Conservation (phyloP, 169 alveolate species). For the Babesia ovata region DNA sequence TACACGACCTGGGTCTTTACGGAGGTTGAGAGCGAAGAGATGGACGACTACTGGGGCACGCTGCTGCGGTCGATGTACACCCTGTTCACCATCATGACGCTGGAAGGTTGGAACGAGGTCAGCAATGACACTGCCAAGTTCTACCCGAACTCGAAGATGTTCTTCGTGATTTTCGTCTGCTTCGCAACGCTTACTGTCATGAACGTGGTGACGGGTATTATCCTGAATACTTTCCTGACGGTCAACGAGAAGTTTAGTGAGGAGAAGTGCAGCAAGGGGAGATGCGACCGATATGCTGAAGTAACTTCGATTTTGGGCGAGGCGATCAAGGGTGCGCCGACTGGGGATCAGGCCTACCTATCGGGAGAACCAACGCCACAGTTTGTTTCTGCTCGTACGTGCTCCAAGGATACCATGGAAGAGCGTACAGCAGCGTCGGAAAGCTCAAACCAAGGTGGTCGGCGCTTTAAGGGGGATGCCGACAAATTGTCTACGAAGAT, state of each 20-base stretch:
- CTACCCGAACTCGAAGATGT: conserved; percentile 67
- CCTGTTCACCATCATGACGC: conserved; percentile 72
- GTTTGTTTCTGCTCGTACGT: neutral
- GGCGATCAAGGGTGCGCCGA: neutral
- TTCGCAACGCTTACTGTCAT: conserved; percentile 72
- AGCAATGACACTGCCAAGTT: conserved; percentile 67
- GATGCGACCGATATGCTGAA: conserved; percentile 9
- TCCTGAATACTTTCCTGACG: conserved; percentile 46
- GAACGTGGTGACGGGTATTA: conserved; percentile 75
- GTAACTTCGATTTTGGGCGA: neutral
- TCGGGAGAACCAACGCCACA: neutral
- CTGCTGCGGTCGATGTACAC: conserved; percentile 72
- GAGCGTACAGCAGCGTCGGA: neutral
- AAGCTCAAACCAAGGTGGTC: no score
- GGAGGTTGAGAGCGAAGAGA: conserved; percentile 65
- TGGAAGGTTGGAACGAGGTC: conserved; percentile 78
- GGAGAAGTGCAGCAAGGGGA: conserved; percentile 20
- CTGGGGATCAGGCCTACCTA: neutral
- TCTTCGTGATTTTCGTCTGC: conserved; percentile 70
- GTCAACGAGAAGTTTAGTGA: conserved; percentile 33
- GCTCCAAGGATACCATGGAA: neutral
- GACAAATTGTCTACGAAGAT: no score
- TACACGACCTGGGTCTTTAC: conserved; percentile 56
- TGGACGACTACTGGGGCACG: conserved; percentile 73
- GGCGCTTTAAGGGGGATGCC: no score